These are phyloP conservation scores for Cardamine resedifolia DNA, from an alignment of 345 rosid species.

Conservation along the genomic window DNA sequence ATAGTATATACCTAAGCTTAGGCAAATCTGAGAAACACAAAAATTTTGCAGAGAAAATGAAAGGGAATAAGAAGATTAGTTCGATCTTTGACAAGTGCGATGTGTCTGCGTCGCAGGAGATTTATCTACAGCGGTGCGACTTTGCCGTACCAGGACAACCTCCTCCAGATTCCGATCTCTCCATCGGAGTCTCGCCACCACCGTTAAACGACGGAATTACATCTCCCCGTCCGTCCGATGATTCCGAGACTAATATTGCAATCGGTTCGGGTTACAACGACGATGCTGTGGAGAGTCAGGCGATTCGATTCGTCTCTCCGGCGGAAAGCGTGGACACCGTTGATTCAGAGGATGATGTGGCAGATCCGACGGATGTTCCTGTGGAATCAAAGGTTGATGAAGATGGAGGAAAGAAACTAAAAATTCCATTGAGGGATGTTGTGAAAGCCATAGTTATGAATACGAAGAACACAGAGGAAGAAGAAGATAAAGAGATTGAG, in stretches of 20 bases:
- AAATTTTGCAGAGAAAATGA: constrained; percentile 10
- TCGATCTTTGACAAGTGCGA: constrained; percentile 19
- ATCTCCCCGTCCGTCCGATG: background rate
- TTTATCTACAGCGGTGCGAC: constrained; percentile 22
- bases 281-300: constrained; percentile 12
- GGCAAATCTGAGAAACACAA: background rate
- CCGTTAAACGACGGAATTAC: background rate
- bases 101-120: constrained; percentile 29
- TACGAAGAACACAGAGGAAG: constrained; percentile 15
- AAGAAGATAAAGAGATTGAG: constrained; percentile 7
- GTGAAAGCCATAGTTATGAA: constrained; percentile 39
- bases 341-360: constrained; percentile 7
- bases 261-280: background rate
- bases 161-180: constrained; percentile 32
- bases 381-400: constrained; percentile 1
- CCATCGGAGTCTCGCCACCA: constrained; percentile 12
- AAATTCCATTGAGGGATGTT: constrained; percentile 35
- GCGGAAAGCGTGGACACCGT: background rate
- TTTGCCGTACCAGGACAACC: constrained; percentile 17
- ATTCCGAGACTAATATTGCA: constrained; percentile 4
- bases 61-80: constrained; percentile 2
- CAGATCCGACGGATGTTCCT: constrained; percentile 8
- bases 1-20: background rate
- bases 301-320: constrained; percentile 33
- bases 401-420: constrained; percentile 15